Base-by-base conservation (phyloP, 495 filamentous ascomycete species). In the Neurospora sp. region DNA sequence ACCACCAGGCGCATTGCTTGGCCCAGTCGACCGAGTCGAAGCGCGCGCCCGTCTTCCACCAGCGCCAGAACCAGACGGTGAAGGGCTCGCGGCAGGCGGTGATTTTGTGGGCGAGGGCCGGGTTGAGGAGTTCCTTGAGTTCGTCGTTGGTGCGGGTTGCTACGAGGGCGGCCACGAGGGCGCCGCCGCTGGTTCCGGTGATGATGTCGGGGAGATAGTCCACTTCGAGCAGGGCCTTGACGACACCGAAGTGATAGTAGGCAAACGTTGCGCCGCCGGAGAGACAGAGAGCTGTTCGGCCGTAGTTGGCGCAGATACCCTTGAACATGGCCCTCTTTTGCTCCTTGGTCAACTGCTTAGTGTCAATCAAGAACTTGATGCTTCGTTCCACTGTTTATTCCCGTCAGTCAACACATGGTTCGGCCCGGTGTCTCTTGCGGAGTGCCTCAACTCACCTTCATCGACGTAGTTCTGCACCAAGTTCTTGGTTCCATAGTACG, bases 11-110 rank as follows among this genome's bases (percentile, higher is more conserved):
- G 78, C 90, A 91, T 59, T 92, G 88, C 46, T 87, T 87, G 22
- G 96, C 96, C 96, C 96, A 99, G 76, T 96, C 91, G 12, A 97
- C 81, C 37, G 91, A 91, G 83, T 98, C 96, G 81, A 99, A 99
- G 35, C 94, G 88, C 37, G 96, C 96, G 7, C 96, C 96, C 1
- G 94, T 99, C 70, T 86, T 88, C 88, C 91, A 98, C 94, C 94
- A 98, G 70, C 96, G 90, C 37, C 81, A 87, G 40, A 89, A 72
- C 94, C 96, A 98, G 1, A 88, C 89, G 37, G 84, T 82, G n/a
- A 94, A 87, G 12, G 83, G 80, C 72, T 99, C 96, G 72, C 89
- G 87, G 76, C 96, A 98, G 37, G 94, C 93, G 68, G 86, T 93
- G 77, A 99, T 97, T 48, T 89, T 90, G 77, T 90, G 83, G 10